These are phyloP conservation scores for Pyronema omphalodes DNA, from an alignment of 495 filamentous ascomycete species.

Conservation along the genomic window DNA sequence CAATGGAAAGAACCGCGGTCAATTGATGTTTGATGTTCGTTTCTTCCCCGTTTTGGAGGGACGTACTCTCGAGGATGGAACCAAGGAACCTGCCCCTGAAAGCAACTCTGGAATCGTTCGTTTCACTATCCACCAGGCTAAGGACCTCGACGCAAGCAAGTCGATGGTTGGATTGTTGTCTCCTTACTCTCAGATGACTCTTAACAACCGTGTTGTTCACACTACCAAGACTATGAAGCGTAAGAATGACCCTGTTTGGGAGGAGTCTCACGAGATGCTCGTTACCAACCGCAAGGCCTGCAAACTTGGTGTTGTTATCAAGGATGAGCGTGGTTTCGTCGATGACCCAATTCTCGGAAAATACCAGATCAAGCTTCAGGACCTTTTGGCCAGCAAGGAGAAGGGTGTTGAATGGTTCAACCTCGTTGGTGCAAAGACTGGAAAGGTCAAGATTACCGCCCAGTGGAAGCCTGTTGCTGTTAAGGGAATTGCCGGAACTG, in stretches of 20 bases:
- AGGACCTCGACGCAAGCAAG: constrained; percentile 82
- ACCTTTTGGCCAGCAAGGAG: constrained; percentile 75
- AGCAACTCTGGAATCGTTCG: constrained; percentile 80
- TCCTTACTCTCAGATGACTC: constrained; percentile 68
- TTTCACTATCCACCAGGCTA: constrained; percentile 85
- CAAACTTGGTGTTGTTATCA: constrained; percentile 76
- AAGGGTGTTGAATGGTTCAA: constrained; percentile 96
- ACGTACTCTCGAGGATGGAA: constrained; percentile 53
- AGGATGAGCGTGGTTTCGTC: constrained; percentile 74
- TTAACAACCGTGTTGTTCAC: constrained; percentile 81
- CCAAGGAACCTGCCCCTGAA: constrained; percentile 60
- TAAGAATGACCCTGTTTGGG: constrained; percentile 90
- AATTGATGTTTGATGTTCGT: constrained; percentile 61
- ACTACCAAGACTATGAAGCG: constrained; percentile 77
- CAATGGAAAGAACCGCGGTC: constrained; percentile 68
- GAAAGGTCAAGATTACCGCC: constrained; percentile 69
- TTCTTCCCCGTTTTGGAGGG: constrained; percentile 88
- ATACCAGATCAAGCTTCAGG: constrained; percentile 85
- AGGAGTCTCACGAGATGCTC: constrained; percentile 75
- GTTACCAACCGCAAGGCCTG: constrained; percentile 83
- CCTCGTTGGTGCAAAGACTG: constrained; percentile 59
- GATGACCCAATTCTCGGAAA: constrained; percentile 73
- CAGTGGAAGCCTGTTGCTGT: constrained; percentile 92
- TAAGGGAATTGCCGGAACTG: constrained; percentile 48
- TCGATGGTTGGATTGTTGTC: constrained; percentile 75